Evolutionary conservation across 768 basidiomycete species (phyloP), one percentile per base, ranked within the genome.

Genomic region (Hebeloma cylindrosporum): DNA sequence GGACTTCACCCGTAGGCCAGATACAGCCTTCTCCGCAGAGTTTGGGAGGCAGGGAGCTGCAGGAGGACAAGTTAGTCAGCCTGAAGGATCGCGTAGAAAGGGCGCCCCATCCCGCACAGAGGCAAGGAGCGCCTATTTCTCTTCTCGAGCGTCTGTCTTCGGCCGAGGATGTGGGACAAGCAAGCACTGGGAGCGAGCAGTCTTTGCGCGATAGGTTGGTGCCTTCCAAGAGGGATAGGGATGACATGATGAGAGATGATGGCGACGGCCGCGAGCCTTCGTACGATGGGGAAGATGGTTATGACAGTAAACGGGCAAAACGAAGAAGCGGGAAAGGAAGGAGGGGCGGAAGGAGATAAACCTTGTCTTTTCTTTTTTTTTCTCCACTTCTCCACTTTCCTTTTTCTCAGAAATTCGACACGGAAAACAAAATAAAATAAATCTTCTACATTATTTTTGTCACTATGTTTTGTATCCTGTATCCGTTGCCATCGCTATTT

Each of bases 171-270:
- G n/a, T n/a, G n/a, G n/a, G n/a, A n/a, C n/a, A n/a, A n/a, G n/a
- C n/a, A n/a, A n/a, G n/a, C n/a, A n/a, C n/a, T n/a, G n/a, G n/a
- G n/a, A n/a, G n/a, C n/a, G n/a, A n/a, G 11, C 56, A 58, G 21
- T 68, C 71, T 2, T 54, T 73, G 46, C 62, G 66, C 20, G 71
- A 72, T 31, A 57, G 72, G 40, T 62, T 72, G 2, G 60, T 72
- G 17, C 71, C 71, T 7, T 60, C 67, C 22, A 74, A 74, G 52
- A 58, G 72, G 46, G 69, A 68, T 46, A 58, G 63, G 22, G 66
- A 69, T 0, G 69, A 70, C n/a, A 59, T 65, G 56, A 29, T 40
- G 28, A 31, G 26, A 4, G 46, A 56, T 14, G 43, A 50, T 18
- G 28, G 47, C 18, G 50, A 48, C 31, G 32, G 34, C n/a, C 40